Evolutionary conservation across 148 eudicot species (phyloP), one percentile per base, ranked within the genome.

Genomic region (Polygonum maritimum): DNA sequence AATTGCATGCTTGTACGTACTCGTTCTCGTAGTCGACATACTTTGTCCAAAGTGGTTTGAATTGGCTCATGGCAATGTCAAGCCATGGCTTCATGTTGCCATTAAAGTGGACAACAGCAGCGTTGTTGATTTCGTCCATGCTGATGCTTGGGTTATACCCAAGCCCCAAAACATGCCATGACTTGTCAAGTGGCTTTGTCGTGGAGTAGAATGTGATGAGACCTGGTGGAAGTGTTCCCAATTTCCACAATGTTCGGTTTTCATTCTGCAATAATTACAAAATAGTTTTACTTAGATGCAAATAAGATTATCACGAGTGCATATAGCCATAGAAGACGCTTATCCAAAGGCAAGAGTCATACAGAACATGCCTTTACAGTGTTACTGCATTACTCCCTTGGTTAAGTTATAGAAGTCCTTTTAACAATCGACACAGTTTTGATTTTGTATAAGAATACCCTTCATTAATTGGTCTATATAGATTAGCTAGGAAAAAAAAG

Each of bases 161-260:
- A 52, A 79, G 82, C 21, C 82, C 85, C 71, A 82, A 38, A 35
- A 81, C 83, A 55, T 81, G 83, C 83, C 83, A 81, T 40, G 80
- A 77, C 69, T 65, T 78, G 49, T 74, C 75, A 2, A 77, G 75
- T 13, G 75, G 78, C 70, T 81, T 78, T 22, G 80, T 77, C 69
- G 78, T 74, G 31, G 80, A 65, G 36, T 81, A 81, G 51, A 62
- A 81, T 51, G 83, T 81, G 35, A 81, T 77, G 65, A 81, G 78
- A 26, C 83, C 83, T 9, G 83, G 83, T 48, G 83, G 83, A 40
- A 77, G 48, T 26, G 83, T 81, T 22, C 83, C 83, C 75, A 81
- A 45, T 75, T 77, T 81, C 83, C 83, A 81, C 40, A 81, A 57
- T 13, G 80, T 81, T 18, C 80, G 60, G 36, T 81, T 78, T 78